Conservation (phyloP, 2,329 filamentous ascomycete genomes). For the Dothistroma septosporum region DNA sequence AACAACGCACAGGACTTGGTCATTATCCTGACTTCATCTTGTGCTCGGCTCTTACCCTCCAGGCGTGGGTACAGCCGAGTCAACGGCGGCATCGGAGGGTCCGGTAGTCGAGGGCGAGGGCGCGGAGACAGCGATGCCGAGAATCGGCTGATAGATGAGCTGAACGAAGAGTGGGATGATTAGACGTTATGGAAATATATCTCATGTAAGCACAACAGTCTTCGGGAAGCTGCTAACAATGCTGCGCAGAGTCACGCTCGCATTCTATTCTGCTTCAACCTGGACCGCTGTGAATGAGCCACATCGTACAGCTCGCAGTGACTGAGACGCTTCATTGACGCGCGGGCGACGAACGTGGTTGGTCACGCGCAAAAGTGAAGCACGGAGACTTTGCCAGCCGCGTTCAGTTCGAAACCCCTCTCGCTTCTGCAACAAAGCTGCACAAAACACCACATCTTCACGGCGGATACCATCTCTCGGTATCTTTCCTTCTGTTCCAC, state of each 20-base stretch:
- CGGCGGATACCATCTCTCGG: background rate
- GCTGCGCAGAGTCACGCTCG: background rate
- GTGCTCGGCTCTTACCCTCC: slow-evolving; percentile 60
- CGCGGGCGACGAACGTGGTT: background rate
- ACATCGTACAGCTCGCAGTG: background rate
- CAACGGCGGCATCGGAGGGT: slow-evolving; percentile 50
- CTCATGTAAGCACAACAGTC: background rate
- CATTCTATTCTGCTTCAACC: background rate
- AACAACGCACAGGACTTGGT: slow-evolving; percentile 50
- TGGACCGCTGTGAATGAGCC: background rate
- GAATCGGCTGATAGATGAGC: slow-evolving; percentile 88
- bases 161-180: slow-evolving; percentile 97
- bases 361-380: slow-evolving; percentile 1
- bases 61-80: slow-evolving; percentile 65
- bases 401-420: background rate
- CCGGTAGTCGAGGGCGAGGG: slow-evolving; percentile 39
- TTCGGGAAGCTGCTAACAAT: background rate
- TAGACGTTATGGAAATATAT: slow-evolving; percentile 22
- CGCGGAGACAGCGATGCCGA: slow-evolving; percentile 66
- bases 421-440: background rate
- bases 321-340: background rate
- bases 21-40: slow-evolving; percentile 65
- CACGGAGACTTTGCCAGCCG: background rate
- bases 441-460: background rate
- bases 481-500: background rate